Percentiles rank a stretch among this genome's conserved stretches.
Conservation (phyloP, 495 filamentous ascomycete genomes). For the Aspergillus biplanus region DNA sequence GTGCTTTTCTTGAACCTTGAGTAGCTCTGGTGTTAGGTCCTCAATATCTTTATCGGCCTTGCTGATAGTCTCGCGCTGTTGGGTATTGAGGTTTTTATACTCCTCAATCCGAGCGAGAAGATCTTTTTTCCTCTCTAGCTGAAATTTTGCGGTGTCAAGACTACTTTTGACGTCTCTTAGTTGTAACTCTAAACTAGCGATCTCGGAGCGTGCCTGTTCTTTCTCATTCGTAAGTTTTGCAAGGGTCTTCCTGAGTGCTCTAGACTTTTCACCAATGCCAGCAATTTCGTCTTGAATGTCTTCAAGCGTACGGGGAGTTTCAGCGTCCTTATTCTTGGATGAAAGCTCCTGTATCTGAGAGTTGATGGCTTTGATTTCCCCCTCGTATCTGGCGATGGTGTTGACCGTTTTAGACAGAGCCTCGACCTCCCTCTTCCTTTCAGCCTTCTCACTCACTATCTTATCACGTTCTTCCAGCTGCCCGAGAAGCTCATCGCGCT, state of each 20-base stretch:
- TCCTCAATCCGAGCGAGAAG: conserved; percentile 72
- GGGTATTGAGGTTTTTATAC: conserved; percentile 64
- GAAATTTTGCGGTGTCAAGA: conserved; percentile 67
- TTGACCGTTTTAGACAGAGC: conserved; percentile 72
- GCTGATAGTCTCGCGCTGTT: conserved; percentile 69
- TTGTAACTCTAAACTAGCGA: conserved; percentile 72
- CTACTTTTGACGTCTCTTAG: conserved; percentile 69
- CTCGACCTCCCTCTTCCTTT: conserved; percentile 75
- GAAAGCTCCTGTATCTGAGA: conserved; percentile 70
- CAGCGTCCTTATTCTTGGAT: conserved; percentile 69
- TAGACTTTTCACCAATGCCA: conserved; percentile 66
- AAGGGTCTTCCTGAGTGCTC: conserved; percentile 62
- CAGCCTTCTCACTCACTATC: conserved; percentile 62
- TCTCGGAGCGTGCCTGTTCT: conserved; percentile 68
- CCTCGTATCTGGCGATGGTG: conserved; percentile 71
- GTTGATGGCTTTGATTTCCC: conserved; percentile 70
- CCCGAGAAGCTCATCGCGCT: conserved; percentile 62
- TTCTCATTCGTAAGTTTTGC: conserved; percentile 66
- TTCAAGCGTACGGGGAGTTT: conserved; percentile 68
- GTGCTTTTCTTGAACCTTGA: conserved; percentile 70
- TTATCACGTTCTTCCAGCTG: conserved; percentile 76
- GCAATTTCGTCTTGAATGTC: conserved; percentile 81
- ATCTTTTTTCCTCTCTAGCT: conserved; percentile 76
- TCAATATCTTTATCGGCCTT: conserved; percentile 71
- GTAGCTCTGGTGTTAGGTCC: conserved; percentile 68